These are phyloP conservation scores for Ceratocystis alfenasii DNA, from an alignment of 2,329 filamentous ascomycete species.

Conservation along the genomic window DNA sequence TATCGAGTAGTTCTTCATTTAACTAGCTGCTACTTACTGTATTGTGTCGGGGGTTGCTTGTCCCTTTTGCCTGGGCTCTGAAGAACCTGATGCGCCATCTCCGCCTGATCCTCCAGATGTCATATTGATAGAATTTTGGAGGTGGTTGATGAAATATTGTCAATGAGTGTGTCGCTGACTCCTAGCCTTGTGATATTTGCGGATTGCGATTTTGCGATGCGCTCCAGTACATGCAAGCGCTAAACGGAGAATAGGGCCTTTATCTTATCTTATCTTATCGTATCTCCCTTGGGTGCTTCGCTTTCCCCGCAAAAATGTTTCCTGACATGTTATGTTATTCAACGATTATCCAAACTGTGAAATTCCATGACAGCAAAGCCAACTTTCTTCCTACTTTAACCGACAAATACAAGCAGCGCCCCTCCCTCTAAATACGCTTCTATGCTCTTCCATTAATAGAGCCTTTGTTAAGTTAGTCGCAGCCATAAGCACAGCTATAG, in stretches of 20 bases:
- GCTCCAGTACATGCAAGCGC: not conserved
- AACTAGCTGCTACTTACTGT: slow-evolving; percentile 41
- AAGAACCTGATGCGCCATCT: slow-evolving; percentile 45
- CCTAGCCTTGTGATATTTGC: slow-evolving; percentile 11
- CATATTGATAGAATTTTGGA: slow-evolving; percentile 11
- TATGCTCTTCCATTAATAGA: too few species aligned
- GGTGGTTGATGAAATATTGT: not conserved
- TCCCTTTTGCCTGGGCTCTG: slow-evolving; percentile 55
- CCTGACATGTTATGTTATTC: not conserved
- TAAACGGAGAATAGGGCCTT: not conserved
- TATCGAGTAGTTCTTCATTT: not conserved
- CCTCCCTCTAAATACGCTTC: too few species aligned
- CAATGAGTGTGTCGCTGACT: not conserved
- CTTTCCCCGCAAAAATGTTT: not conserved
- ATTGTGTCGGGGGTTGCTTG: slow-evolving; percentile 77
- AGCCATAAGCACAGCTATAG: too few species aligned
- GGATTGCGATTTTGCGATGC: slow-evolving; percentile 9
- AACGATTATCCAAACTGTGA: not conserved
- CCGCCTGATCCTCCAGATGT: slow-evolving; percentile 28
- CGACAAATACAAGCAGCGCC: too few species aligned
- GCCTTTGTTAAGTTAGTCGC: too few species aligned
- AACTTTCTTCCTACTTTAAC: not conserved
- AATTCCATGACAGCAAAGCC: not conserved
- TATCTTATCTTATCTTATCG: not conserved
- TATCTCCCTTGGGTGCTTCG: not conserved